Conservation (phyloP, 2,329 filamentous ascomycete species). For the Aspergillus aculeatus region DNA sequence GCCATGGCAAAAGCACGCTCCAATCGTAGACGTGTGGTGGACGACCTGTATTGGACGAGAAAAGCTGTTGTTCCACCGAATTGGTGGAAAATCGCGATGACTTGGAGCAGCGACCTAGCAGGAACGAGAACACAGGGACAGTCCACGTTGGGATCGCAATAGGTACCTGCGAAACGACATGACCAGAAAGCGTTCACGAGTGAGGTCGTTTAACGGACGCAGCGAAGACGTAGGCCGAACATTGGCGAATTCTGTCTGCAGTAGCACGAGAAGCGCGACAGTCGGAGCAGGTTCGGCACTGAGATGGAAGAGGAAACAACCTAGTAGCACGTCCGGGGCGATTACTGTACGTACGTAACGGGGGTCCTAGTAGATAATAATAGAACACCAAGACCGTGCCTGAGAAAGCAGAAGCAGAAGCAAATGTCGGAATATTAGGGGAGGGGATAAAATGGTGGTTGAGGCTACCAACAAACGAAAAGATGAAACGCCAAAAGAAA, state of each 20-base stretch:
- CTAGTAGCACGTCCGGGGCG: constrained; percentile 2
- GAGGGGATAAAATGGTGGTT: background rate
- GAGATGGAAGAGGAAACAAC: constrained; percentile 1
- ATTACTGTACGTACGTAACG: background rate
- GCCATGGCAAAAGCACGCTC: constrained; percentile 12
- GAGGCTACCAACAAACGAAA: background rate
- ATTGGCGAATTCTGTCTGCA: background rate
- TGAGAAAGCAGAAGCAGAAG: background rate
- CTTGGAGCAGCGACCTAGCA: constrained; percentile 11
- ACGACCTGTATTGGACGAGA: background rate
- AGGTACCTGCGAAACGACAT: constrained; percentile 32
- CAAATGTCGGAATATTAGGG: background rate
- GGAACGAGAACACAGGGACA: constrained; percentile 19
- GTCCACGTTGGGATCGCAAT: constrained; percentile 27
- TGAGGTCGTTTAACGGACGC: constrained; percentile 9
- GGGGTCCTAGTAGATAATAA: constrained; percentile 5
- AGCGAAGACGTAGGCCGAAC: constrained; percentile 10
- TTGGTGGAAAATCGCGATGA: background rate
- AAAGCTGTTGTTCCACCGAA: background rate
- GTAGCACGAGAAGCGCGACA: constrained; percentile 1
- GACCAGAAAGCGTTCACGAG: constrained; percentile 19
- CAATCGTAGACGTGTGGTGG: background rate
- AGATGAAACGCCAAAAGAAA: background rate
- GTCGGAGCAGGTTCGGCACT: background rate
- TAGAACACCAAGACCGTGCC: background rate